phyloP scores from a whole-genome alignment of 1,284 basidiomycete species.

The Rhizoctonia solani region DNA sequence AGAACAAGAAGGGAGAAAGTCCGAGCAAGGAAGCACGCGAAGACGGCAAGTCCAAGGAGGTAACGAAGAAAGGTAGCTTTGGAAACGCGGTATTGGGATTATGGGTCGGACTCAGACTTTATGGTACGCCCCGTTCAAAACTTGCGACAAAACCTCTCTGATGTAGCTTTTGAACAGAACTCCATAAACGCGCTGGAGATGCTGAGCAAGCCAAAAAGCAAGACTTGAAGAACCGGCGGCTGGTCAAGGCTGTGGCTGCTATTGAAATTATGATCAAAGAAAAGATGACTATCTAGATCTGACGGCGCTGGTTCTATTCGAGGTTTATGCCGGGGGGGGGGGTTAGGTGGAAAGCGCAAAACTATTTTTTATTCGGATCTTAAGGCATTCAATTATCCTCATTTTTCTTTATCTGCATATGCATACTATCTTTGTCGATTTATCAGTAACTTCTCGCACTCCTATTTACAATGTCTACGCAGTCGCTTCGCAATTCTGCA shows the following conservation, averaged over 20 bases:
- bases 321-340: no score
- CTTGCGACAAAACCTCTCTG: background rate
- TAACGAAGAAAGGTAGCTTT: constrained; percentile 42
- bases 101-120: constrained; percentile 70
- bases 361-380: no score
- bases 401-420: no score
- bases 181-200: constrained; percentile 59
- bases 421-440: no score
- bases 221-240: constrained; percentile 45
- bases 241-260: constrained; percentile 44
- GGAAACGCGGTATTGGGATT: constrained; percentile 67
- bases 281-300: no score
- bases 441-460: no score
- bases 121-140: constrained; percentile 52
- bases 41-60: no score
- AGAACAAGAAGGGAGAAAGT: constrained; percentile 37
- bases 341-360: no score
- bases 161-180: constrained; percentile 50
- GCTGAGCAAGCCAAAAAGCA: constrained; percentile 51
- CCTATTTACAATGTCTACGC: no score
- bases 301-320: no score
- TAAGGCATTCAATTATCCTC: no score
- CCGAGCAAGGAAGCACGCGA: constrained; percentile 32
- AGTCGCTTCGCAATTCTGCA: no score
- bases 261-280: background rate